Conservation (phyloP, 345 rosid genomes). For the Rubroshorea leprosula region DNA sequence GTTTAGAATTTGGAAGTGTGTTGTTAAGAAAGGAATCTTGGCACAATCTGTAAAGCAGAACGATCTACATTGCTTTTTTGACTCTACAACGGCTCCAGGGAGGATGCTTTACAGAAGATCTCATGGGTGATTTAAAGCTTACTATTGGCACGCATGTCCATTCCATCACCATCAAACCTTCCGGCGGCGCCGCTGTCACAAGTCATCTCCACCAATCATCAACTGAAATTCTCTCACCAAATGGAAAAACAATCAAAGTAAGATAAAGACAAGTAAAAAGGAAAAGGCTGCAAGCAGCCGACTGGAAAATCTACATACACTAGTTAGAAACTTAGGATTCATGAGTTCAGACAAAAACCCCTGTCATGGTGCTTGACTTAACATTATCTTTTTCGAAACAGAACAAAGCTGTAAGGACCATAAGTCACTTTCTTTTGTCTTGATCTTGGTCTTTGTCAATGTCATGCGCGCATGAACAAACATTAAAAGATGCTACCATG, state of each 20-base stretch:
- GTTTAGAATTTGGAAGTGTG: too few species aligned
- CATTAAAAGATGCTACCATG: not conserved
- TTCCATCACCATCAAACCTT: not conserved
- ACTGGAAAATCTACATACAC: too few species aligned
- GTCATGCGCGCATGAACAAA: not conserved
- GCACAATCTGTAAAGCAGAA: too few species aligned
- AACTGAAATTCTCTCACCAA: not conserved
- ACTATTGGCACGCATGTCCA: not conserved
- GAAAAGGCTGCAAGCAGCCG: too few species aligned
- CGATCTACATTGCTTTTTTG: too few species aligned
- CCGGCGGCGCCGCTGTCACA: not conserved
- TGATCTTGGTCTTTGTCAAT: not conserved
- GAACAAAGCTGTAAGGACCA: not conserved
- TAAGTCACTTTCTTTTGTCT: not conserved
- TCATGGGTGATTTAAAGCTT: not conserved
- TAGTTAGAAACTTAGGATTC: not conserved
- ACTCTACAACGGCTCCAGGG: not conserved
- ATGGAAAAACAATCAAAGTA: too few species aligned
- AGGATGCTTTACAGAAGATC: not conserved
- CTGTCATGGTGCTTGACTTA: not conserved
- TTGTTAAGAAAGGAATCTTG: too few species aligned
- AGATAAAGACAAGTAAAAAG: too few species aligned
- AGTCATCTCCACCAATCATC: not conserved
- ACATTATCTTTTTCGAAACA: not conserved
- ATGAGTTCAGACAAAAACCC: not conserved